Percentiles rank a stretch among this genome's conserved stretches.
Evolutionary conservation across 257 asterid species (phyloP).

Genomic region (Lavandula angustifolia): DNA sequence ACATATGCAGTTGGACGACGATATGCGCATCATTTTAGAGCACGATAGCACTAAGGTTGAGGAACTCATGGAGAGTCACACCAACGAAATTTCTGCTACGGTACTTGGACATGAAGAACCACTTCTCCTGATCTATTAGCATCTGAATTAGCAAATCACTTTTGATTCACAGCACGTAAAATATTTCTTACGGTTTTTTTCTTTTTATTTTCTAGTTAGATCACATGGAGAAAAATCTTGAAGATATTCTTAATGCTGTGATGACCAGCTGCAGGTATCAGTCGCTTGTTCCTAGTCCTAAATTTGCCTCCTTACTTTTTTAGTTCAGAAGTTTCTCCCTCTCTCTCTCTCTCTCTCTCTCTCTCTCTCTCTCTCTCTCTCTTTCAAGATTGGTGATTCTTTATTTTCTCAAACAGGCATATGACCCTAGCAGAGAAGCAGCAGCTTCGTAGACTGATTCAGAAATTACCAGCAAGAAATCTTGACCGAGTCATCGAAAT

Average conservation of each 20-base stretch:
- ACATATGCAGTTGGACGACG: conserved; percentile 39
- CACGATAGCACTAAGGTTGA: conserved; percentile 57
- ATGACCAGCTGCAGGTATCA: conserved; percentile 70
- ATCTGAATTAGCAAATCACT: not conserved
- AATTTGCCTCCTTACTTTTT: too few relatives aligned
- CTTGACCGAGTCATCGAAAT: conserved; percentile 65
- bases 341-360: not conserved
- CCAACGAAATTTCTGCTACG: conserved; percentile 44
- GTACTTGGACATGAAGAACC: conserved; percentile 38
- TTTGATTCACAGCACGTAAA: not conserved
- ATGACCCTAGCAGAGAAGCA: conserved; percentile 66
- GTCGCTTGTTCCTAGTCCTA: not conserved
- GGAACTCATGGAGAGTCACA: conserved; percentile 46
- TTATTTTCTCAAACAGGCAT: conserved; percentile 45
- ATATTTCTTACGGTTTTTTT: not conserved
- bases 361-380: not conserved
- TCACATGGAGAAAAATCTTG: conserved; percentile 77
- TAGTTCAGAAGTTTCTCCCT: not conserved
- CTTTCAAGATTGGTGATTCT: not conserved
- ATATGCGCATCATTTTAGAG: conserved; percentile 54
- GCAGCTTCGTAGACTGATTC: conserved; percentile 51
- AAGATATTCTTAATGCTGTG: conserved; percentile 54
- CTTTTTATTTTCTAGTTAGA: conserved; percentile 46
- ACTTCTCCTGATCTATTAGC: not conserved
- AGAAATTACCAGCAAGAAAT: conserved; percentile 54